Conservation (phyloP, 495 filamentous ascomycete species). For the Aspergillus bridgeri region DNA sequence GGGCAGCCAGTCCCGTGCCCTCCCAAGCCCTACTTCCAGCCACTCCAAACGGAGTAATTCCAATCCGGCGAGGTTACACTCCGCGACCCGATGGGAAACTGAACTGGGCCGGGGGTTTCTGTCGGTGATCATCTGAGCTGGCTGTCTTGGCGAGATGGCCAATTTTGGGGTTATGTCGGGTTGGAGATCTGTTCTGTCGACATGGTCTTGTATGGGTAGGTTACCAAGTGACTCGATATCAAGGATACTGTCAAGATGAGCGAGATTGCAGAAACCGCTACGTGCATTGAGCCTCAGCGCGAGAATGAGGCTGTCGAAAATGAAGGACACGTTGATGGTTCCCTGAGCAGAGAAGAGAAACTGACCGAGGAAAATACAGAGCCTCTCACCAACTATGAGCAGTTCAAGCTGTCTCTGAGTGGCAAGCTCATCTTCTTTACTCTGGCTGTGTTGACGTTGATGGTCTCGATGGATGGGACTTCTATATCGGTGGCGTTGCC, state of each 20-base stretch:
- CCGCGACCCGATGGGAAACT: no score
- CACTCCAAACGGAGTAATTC: no score
- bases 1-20: no score
- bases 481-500: slow-evolving; percentile 68
- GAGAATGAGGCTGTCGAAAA: background rate
- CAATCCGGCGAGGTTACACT: no score
- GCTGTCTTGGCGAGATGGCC: no score
- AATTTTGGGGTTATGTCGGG: background rate
- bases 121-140: no score
- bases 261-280: background rate
- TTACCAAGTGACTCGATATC: background rate
- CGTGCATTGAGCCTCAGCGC: background rate
- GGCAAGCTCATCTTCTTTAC: slow-evolving; percentile 40
- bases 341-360: background rate
- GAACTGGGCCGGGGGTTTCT: no score
- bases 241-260: background rate
- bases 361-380: background rate
- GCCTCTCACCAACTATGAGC: background rate
- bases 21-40: no score
- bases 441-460: slow-evolving; percentile 55
- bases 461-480: slow-evolving; percentile 66
- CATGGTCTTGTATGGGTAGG: background rate
- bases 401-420: slow-evolving; percentile 10
- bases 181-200: background rate
- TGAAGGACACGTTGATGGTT: background rate